phyloP scores from a whole-genome alignment of 176 grass and related monocot genomes.

The Calamus simplicifolius region DNA sequence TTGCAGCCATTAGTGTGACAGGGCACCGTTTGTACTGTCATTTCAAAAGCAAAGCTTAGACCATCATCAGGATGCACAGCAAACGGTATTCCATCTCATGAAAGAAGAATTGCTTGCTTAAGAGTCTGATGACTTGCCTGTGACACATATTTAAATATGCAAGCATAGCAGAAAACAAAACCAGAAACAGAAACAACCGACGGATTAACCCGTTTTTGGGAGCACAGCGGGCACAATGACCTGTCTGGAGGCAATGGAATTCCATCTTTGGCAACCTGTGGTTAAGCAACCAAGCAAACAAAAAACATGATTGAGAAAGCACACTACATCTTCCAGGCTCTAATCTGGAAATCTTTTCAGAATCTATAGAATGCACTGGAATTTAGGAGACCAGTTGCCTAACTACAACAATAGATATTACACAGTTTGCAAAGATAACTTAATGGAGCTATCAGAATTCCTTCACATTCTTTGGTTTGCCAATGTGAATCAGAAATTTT shows the following conservation, averaged over 20 bases:
- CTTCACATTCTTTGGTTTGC: too few species aligned
- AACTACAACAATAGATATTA: too few species aligned
- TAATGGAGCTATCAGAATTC: too few species aligned
- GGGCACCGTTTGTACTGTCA: conserved; percentile 91
- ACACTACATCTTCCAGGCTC: too few species aligned
- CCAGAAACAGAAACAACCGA: conserved; percentile 91
- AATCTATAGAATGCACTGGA: too few species aligned
- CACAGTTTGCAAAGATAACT: too few species aligned
- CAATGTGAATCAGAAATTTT: too few species aligned
- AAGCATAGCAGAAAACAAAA: conserved; percentile 98
- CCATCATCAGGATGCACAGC: background rate
- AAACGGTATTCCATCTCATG: background rate
- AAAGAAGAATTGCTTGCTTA: background rate
- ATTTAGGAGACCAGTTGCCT: too few species aligned
- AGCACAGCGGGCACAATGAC: conserved; percentile 71
- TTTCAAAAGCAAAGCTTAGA: background rate
- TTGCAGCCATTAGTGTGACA: conserved; percentile 58
- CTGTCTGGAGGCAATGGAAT: conserved; percentile 59
- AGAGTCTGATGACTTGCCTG: conserved; percentile 34
- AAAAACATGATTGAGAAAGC: background rate
- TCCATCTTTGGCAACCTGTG: conserved; percentile 75
- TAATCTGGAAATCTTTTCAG: too few species aligned
- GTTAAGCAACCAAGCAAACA: conserved; percentile 8
- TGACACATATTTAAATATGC: conserved; percentile 90
- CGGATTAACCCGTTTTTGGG: conserved; percentile 77